These are phyloP conservation scores for Triangularia verruculosa DNA, from an alignment of 2,329 filamentous ascomycete species.

Conservation along the genomic window DNA sequence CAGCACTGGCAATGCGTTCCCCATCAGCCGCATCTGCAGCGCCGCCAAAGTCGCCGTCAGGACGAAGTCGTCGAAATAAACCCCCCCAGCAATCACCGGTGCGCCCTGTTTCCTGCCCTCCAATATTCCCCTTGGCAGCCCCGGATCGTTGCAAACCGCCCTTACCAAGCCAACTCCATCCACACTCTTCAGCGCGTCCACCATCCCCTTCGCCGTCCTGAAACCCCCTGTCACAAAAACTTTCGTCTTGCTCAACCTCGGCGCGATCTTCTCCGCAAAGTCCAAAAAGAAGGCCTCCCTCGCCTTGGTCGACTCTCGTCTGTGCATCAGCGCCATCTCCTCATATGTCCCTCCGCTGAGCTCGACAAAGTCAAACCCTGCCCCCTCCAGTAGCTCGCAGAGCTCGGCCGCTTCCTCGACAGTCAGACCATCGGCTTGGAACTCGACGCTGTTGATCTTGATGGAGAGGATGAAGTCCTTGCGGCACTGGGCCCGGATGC, in stretches of 20 bases:
- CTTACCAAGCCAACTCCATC: slow-evolving; percentile 56
- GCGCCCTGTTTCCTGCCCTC: neutral
- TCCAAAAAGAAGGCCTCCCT: slow-evolving; percentile 69
- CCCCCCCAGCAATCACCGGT: neutral
- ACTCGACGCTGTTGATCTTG: slow-evolving; percentile 59
- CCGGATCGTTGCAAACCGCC: slow-evolving; percentile 48
- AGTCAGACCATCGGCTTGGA: slow-evolving; percentile 49
- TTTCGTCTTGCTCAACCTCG: slow-evolving; percentile 41
- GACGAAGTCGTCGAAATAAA: slow-evolving; percentile 10
- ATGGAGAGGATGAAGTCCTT: slow-evolving; percentile 47
- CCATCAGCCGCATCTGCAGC: slow-evolving; percentile 11
- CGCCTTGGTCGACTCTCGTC: slow-evolving; percentile 46
- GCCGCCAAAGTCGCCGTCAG: slow-evolving; percentile 2
- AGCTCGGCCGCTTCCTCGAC: slow-evolving; percentile 49
- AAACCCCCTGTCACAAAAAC: slow-evolving; percentile 64
- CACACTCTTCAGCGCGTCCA: slow-evolving; percentile 40
- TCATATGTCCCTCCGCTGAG: slow-evolving; percentile 59
- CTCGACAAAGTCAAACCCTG: slow-evolving; percentile 57
- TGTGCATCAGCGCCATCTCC: slow-evolving; percentile 42
- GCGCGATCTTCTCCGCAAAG: slow-evolving; percentile 53
- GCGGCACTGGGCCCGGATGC: slow-evolving; percentile 31
- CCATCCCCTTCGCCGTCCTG: slow-evolving; percentile 45
- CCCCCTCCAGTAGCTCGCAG: slow-evolving; percentile 46
- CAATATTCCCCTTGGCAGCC: slow-evolving; percentile 6
- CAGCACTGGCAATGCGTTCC: neutral